These are phyloP conservation scores for Citrus mangshanensis DNA, from an alignment of 345 rosid species.

Conservation along the genomic window DNA sequence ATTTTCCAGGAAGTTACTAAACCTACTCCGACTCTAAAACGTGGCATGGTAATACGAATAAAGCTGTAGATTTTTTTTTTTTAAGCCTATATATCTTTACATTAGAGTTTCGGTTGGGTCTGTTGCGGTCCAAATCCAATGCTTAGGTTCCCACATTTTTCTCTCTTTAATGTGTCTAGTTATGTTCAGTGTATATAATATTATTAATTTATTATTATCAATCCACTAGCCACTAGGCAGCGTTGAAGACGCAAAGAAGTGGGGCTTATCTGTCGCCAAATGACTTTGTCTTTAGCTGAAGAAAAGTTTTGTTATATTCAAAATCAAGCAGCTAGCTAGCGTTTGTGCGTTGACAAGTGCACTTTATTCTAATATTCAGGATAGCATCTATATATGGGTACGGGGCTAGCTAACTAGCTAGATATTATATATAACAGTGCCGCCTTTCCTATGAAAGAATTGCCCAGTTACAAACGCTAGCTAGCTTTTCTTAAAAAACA, in stretches of 20 bases:
- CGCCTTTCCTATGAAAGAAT: conserved; percentile 6
- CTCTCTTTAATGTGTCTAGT: background rate
- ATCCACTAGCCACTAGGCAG: background rate
- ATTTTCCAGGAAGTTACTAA: background rate
- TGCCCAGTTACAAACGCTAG: conserved; percentile 1
- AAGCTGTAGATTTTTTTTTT: too few species aligned
- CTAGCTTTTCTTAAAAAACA: background rate
- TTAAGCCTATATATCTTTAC: background rate
- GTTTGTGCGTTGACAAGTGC: conserved; percentile 29
- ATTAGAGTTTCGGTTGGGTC: background rate
- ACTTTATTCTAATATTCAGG: background rate
- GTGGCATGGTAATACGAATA: too few species aligned
- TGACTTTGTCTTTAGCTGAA: background rate
- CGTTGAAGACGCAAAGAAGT: conserved; percentile 1
- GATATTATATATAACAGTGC: conserved; percentile 2
- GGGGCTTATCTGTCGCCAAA: background rate
- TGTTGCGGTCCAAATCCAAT: background rate
- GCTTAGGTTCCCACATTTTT: background rate
- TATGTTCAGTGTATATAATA: too few species aligned
- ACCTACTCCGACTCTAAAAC: background rate
- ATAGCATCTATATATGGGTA: conserved; percentile 12
- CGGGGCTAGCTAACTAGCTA: background rate
- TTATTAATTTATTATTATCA: background rate
- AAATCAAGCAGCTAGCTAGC: conserved; percentile 11
- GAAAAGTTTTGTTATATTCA: conserved; percentile 4